Conservation (phyloP, 2,329 filamentous ascomycete genomes). For the Bimuria novae-zelandiae region DNA sequence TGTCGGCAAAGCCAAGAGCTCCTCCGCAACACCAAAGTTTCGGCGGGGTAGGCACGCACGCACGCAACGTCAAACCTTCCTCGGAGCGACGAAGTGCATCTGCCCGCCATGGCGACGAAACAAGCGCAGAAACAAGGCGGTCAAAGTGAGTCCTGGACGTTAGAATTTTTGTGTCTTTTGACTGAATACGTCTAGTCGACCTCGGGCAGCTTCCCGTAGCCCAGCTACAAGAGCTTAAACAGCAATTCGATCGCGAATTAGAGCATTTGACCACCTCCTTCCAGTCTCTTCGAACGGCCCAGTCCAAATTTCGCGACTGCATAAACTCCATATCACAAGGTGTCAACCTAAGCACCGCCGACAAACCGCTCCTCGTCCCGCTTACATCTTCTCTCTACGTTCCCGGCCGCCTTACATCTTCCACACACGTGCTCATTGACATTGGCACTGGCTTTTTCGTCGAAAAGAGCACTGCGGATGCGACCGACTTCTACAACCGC, state of each 20-base stretch:
- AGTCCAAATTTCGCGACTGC: constrained; percentile 91
- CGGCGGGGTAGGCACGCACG: constrained; percentile 10
- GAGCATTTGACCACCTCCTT: constrained; percentile 92
- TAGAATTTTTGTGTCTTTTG: background rate
- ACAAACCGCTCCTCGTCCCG: constrained; percentile 80
- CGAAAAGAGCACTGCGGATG: constrained; percentile 74
- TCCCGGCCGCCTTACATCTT: constrained; percentile 70
- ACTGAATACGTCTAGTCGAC: constrained; percentile 53
- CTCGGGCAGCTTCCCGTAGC: constrained; percentile 78
- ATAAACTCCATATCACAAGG: constrained; percentile 73
- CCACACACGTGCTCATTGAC: constrained; percentile 68
- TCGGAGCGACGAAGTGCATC: background rate
- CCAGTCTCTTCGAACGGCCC: constrained; percentile 84
- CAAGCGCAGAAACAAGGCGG: constrained; percentile 24
- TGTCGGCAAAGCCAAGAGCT: constrained; percentile 1
- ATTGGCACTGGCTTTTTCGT: constrained; percentile 93
- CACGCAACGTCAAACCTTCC: too few species aligned
- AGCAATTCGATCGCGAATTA: constrained; percentile 93
- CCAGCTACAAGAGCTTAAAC: constrained; percentile 90
- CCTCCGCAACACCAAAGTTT: constrained; percentile 12
- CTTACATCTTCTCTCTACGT: constrained; percentile 95
- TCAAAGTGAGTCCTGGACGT: constrained; percentile 28
- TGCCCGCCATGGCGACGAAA: constrained; percentile 19
- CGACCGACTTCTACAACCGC: constrained; percentile 67
- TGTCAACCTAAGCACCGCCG: constrained; percentile 47